Percentiles rank a stretch among this genome's conserved stretches.
Conservation (phyloP, 2,329 filamentous ascomycete species). For the Pseudogymnoascus sp. region DNA sequence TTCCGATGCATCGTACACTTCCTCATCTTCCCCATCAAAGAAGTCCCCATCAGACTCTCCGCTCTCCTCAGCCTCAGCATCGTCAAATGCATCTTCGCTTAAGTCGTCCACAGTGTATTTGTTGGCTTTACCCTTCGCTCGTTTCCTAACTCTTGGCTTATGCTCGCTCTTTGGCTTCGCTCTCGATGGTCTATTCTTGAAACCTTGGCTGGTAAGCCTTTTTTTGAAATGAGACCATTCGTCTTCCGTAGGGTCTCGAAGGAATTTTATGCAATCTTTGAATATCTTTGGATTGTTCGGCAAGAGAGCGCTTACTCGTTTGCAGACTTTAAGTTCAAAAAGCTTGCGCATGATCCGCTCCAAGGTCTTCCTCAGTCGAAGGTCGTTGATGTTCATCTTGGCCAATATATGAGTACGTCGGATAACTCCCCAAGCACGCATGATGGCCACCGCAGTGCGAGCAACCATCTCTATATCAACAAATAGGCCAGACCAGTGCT, state of each 20-base stretch:
- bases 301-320: conserved; percentile 50
- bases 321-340: conserved; percentile 46
- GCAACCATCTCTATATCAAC: conserved; percentile 52
- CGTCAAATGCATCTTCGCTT: not conserved
- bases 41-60: conserved; percentile 1
- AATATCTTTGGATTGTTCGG: conserved; percentile 40
- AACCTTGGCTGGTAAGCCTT: conserved; percentile 28
- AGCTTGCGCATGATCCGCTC: conserved; percentile 53
- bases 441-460: conserved; percentile 48
- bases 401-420: conserved; percentile 49
- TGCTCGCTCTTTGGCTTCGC: conserved; percentile 19
- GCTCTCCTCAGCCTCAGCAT: not conserved
- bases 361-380: conserved; percentile 51
- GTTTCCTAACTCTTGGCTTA: conserved; percentile 6
- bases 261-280: conserved; percentile 54
- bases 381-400: conserved; percentile 49
- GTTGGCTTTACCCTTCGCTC: not conserved
- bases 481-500: conserved; percentile 49
- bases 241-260: conserved; percentile 46
- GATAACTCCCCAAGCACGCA: conserved; percentile 51
- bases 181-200: conserved; percentile 26
- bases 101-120: not conserved
- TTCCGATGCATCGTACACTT: not conserved
- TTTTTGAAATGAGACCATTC: conserved; percentile 50
- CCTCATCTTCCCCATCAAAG: conserved; percentile 4